phyloP scores from a whole-genome alignment of 2,329 filamentous ascomycete genomes.

The Xylariaceae sp. region DNA sequence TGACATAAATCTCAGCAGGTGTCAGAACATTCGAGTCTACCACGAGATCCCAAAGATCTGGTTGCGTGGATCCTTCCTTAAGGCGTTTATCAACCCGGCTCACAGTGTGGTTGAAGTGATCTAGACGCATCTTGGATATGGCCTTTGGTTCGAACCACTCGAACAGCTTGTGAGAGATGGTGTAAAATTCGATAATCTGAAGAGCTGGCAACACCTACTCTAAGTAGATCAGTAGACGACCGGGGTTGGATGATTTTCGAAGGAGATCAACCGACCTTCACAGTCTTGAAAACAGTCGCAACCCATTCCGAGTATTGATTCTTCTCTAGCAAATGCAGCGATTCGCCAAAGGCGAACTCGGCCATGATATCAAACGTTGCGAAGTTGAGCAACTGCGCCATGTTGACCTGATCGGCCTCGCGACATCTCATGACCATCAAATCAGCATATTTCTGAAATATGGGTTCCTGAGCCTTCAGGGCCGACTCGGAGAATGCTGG shows the following conservation, averaged over 20 bases:
- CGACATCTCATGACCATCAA: constrained; percentile 5
- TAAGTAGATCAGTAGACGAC: too few species aligned
- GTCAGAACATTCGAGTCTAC: constrained; percentile 17
- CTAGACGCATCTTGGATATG: constrained; percentile 18
- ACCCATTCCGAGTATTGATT: constrained; percentile 20
- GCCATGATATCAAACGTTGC: constrained; percentile 23
- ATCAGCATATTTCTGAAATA: constrained; percentile 13
- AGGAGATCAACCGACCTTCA: constrained; percentile 6
- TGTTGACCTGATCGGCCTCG: constrained; percentile 2
- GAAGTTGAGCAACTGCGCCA: constrained; percentile 15
- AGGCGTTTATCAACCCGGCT: constrained; percentile 31
- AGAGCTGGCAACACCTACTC: constrained; percentile 18
- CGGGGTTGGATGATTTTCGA: neutral
- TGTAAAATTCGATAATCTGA: constrained; percentile 26
- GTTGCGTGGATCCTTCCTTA: constrained; percentile 22
- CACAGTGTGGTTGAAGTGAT: constrained; percentile 21
- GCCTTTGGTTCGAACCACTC: constrained; percentile 23
- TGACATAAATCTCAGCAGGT: constrained; percentile 18
- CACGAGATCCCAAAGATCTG: constrained; percentile 28
- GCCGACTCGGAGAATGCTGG: constrained; percentile 15
- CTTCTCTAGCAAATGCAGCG: constrained; percentile 17
- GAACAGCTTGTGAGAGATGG: constrained; percentile 20
- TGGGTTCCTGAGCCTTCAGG: constrained; percentile 13
- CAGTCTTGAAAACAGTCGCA: constrained; percentile 9
- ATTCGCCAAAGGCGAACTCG: constrained; percentile 19